Evolutionary conservation across 2,329 filamentous ascomycete species (phyloP).

Genomic region (Plenodomus biglobosus): DNA sequence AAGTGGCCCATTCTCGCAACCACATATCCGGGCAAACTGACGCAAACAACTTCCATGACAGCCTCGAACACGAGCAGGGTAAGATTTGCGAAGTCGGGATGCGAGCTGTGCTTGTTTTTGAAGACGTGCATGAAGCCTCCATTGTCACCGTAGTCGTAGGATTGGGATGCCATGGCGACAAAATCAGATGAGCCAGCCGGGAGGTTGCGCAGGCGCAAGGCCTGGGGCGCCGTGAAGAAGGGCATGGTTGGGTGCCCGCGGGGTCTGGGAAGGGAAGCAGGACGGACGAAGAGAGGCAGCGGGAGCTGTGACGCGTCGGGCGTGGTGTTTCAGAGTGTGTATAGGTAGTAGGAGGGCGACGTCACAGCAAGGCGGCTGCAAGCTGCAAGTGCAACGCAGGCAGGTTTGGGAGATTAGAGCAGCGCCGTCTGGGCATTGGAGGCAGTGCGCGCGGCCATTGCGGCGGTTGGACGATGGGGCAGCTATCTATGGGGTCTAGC

Average conservation of each 20-base stretch:
- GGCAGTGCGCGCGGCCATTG: slow-evolving; percentile 9
- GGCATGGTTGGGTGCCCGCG: slow-evolving; percentile 26
- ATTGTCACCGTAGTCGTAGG: slow-evolving; percentile 34
- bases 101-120: slow-evolving; percentile 47
- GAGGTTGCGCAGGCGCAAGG: slow-evolving; percentile 42
- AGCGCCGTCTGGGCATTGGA: slow-evolving; percentile 1
- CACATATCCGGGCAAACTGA: slow-evolving; percentile 91
- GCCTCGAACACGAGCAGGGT: slow-evolving; percentile 89
- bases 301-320: slow-evolving; percentile 23
- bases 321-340: slow-evolving; percentile 21
- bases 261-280: slow-evolving; percentile 13
- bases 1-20: slow-evolving; percentile 89
- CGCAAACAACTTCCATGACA: slow-evolving; percentile 91
- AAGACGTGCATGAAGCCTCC: slow-evolving; percentile 31
- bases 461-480: neutral
- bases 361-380: slow-evolving; percentile 20
- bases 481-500: neutral
- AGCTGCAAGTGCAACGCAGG: slow-evolving; percentile 2
- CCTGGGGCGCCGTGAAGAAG: slow-evolving; percentile 36
- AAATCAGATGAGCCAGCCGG: slow-evolving; percentile 25
- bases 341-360: slow-evolving; percentile 12
- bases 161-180: slow-evolving; percentile 39
- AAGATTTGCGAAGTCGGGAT: slow-evolving; percentile 69
- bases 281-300: slow-evolving; percentile 12
- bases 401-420: neutral